phyloP scores from a whole-genome alignment of 2,329 filamentous ascomycete species.

The Colletotrichum abscissum region DNA sequence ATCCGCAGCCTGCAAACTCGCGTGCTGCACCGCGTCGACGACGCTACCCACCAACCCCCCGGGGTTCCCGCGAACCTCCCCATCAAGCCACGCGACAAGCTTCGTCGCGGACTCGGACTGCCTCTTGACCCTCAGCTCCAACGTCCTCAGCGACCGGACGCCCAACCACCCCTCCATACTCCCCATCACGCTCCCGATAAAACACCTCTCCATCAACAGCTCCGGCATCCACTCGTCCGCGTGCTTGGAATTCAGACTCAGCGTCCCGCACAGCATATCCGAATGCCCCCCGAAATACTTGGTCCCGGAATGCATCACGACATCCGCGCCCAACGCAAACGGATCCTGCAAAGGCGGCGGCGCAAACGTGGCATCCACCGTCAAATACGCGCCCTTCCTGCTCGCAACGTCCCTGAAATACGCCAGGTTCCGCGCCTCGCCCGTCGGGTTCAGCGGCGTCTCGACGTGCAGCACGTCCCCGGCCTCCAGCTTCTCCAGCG shows the following conservation, averaged over 20 bases:
- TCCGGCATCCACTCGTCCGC: constrained; percentile 66
- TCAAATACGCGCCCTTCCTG: constrained; percentile 77
- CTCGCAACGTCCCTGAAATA: constrained; percentile 80
- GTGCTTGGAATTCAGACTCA: constrained; percentile 70
- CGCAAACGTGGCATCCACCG: constrained; percentile 92
- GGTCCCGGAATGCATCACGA: constrained; percentile 92
- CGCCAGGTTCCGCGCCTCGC: constrained; percentile 80
- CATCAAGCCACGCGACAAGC: constrained; percentile 79
- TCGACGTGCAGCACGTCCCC: constrained; percentile 93
- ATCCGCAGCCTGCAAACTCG: constrained; percentile 78
- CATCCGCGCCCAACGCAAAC: constrained; percentile 82
- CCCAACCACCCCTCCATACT: constrained; percentile 93
- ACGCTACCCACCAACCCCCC: constrained; percentile 59
- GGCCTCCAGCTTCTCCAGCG: constrained; percentile 69
- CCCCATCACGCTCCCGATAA: constrained; percentile 86
- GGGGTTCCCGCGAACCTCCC: constrained; percentile 49
- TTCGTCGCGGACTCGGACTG: constrained; percentile 78
- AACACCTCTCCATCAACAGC: constrained; percentile 77
- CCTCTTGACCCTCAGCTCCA: constrained; percentile 83
- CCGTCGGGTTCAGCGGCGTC: constrained; percentile 92
- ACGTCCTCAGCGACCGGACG: constrained; percentile 84
- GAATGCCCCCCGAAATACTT: constrained; percentile 98
- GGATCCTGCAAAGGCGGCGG: constrained; percentile 91
- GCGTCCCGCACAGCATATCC: constrained; percentile 89
- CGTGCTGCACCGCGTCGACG: constrained; percentile 76